phyloP scores from a whole-genome alignment of 2,329 filamentous ascomycete species.

The Fusarium piperis region DNA sequence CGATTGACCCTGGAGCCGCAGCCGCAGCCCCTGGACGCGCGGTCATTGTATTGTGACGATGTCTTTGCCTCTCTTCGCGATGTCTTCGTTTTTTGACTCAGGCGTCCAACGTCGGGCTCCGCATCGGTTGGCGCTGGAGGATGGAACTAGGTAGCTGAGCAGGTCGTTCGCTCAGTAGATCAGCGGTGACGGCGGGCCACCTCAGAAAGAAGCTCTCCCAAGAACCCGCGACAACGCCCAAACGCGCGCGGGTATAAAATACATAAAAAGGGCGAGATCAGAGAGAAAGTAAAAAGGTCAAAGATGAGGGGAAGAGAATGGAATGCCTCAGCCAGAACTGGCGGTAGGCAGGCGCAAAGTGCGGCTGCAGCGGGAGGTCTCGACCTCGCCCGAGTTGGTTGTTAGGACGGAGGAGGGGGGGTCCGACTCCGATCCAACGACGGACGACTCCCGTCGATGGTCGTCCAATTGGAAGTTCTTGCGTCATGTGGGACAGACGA shows the following conservation, averaged over 20 bases:
- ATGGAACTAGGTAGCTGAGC: not conserved
- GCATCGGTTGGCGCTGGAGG: conserved; percentile 9
- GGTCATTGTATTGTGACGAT: conserved; percentile 34
- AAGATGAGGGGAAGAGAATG: conserved; percentile 4
- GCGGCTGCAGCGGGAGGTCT: not conserved
- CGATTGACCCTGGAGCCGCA: conserved; percentile 36
- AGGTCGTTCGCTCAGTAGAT: conserved; percentile 1
- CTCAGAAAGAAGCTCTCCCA: conserved; percentile 19
- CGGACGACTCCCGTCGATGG: not conserved
- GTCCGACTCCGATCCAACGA: conserved; percentile 1
- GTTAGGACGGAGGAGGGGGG: conserved; percentile 16
- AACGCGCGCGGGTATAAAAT: conserved; percentile 5
- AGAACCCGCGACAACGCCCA: conserved; percentile 4
- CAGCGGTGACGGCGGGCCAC: conserved; percentile 10
- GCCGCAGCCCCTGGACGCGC: conserved; percentile 21
- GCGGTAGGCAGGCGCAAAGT: not conserved
- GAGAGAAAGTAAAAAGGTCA: not conserved
- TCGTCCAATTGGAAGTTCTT: conserved; percentile 1
- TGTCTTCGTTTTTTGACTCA: not conserved
- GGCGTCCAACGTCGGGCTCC: not conserved
- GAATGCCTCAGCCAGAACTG: not conserved
- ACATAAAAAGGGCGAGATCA: not conserved
- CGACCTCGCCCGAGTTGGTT: conserved; percentile 4
- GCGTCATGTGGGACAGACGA: conserved; percentile 6
- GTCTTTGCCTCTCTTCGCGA: not conserved